Percentiles rank a stretch among this genome's conserved stretches.
phyloP scores from a whole-genome alignment of 345 rosid genomes.

The Anastatica hierochuntica region DNA sequence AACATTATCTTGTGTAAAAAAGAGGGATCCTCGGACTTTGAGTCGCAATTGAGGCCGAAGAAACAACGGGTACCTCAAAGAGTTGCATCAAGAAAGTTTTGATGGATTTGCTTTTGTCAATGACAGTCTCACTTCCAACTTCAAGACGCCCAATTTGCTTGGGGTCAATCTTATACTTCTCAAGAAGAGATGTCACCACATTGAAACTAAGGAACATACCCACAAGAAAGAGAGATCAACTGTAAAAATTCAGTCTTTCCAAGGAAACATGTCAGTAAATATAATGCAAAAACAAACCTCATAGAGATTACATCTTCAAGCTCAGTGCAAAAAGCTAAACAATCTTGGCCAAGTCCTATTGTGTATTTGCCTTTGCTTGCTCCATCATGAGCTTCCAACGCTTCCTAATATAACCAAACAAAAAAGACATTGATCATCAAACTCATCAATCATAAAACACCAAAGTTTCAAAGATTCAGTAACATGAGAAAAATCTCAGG shows the following conservation, averaged over 20 bases:
- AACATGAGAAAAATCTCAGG: not conserved
- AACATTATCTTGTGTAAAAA: not conserved
- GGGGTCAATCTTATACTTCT: slow-evolving; percentile 84
- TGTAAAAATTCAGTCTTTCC: not conserved
- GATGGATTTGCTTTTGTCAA: slow-evolving; percentile 98
- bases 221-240: slow-evolving; percentile 8
- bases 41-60: no score
- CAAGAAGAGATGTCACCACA: slow-evolving; percentile 78
- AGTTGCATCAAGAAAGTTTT: slow-evolving; percentile 97
- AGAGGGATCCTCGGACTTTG: not conserved
- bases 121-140: slow-evolving; percentile 99
- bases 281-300: slow-evolving; percentile 39
- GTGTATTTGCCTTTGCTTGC: slow-evolving; percentile 98
- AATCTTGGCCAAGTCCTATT: slow-evolving; percentile 97
- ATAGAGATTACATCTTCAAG: slow-evolving; percentile 99
- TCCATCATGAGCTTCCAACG: slow-evolving; percentile 89
- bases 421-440: not conserved
- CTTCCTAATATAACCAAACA: slow-evolving; percentile 46
- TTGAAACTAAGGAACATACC: slow-evolving; percentile 51
- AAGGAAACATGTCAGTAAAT: not conserved
- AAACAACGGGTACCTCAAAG: slow-evolving; percentile 59
- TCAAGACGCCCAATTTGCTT: slow-evolving; percentile 92
- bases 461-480: not conserved
- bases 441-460: not conserved
- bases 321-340: slow-evolving; percentile 93